These are phyloP conservation scores for Umbilicus rupestris DNA, from an alignment of 164 flowering plant genomes.

Conservation along the genomic window DNA sequence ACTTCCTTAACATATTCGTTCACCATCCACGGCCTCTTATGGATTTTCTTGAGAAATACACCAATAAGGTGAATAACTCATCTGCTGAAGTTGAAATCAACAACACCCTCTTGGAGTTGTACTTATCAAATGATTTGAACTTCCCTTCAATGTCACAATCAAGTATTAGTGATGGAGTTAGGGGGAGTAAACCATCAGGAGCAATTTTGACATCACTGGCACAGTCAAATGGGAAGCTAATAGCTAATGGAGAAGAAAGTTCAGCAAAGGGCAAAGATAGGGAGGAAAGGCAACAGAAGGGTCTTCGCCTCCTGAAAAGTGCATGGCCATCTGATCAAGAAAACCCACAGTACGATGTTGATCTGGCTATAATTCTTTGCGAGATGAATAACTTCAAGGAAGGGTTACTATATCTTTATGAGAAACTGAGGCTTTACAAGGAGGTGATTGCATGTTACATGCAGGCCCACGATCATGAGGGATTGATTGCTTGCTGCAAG, in stretches of 20 bases:
- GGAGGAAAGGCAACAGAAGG: constrained; percentile 55
- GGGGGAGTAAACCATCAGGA: constrained; percentile 19
- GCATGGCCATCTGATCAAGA: constrained; percentile 88
- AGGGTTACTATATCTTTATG: constrained; percentile 80
- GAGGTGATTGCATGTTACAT: constrained; percentile 97
- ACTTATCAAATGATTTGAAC: constrained; percentile 69
- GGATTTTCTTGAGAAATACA: constrained; percentile 84
- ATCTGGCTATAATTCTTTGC: constrained; percentile 83
- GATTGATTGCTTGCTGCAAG: constrained; percentile 93
- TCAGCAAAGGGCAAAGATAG: constrained; percentile 30
- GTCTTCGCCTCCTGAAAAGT: constrained; percentile 60
- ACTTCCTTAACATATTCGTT: constrained; percentile 81
- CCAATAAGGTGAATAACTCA: constrained; percentile 74
- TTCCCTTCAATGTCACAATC: constrained; percentile 60
- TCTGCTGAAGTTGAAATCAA: constrained; percentile 94
- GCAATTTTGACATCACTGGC: constrained; percentile 20
- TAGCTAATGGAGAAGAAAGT: constrained; percentile 22
- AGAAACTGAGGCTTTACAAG: constrained; percentile 88
- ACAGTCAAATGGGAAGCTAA: constrained; percentile 37
- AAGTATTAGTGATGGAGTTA: constrained; percentile 21
- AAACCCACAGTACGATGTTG: constrained; percentile 83
- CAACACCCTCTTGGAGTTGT: constrained; percentile 88
- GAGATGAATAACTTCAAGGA: constrained; percentile 88
- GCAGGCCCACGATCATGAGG: constrained; percentile 94
- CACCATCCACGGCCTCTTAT: constrained; percentile 87